Conservation (phyloP, 768 basidiomycete species). For the Infundibulicybe gibba region DNA sequence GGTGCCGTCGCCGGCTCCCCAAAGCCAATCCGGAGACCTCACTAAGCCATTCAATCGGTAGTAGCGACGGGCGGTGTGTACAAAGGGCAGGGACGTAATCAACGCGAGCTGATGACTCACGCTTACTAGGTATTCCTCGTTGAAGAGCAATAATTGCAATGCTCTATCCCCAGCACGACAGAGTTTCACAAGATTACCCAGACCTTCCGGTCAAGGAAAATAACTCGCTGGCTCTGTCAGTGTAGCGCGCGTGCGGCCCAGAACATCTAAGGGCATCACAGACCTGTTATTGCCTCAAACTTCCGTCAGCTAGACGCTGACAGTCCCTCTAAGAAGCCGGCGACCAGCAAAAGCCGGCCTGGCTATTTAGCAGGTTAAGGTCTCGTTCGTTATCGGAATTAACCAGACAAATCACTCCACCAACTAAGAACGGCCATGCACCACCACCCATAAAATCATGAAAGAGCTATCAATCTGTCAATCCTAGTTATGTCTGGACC, state of each 20-base stretch:
- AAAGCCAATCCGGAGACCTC: conserved; percentile 79
- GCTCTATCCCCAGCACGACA: conserved; percentile 85
- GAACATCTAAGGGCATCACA: conserved; percentile 91
- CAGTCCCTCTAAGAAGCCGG: conserved; percentile 85
- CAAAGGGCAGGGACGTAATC: conserved; percentile 91
- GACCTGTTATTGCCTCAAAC: conserved; percentile 91
- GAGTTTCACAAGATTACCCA: conserved; percentile 79
- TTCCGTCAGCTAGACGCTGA: conserved; percentile 77
- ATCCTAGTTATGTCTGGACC: conserved; percentile 77
- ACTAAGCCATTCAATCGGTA: conserved; percentile 91
- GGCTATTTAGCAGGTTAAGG: conserved; percentile 53
- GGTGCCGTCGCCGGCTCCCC: conserved; percentile 50
- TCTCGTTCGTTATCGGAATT: conserved; percentile 95
- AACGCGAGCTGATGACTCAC: conserved; percentile 86
- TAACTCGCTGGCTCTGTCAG: conserved; percentile 86
- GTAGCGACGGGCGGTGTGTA: conserved; percentile 85
- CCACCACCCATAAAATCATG: no score
- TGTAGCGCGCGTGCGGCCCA: conserved; percentile 86
- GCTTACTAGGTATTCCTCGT: conserved; percentile 89
- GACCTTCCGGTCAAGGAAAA: conserved; percentile 41
- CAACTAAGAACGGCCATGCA: conserved; percentile 90
- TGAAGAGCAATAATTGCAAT: conserved; percentile 92
- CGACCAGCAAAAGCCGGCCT: conserved; percentile 70
- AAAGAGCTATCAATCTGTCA: no score
- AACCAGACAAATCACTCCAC: conserved; percentile 81